A percentile compares a stretch with the other conserved stretches of the same genome.
Evolutionary conservation across 2,329 filamentous ascomycete species (phyloP).

Genomic region (Didymella arachidicola): DNA sequence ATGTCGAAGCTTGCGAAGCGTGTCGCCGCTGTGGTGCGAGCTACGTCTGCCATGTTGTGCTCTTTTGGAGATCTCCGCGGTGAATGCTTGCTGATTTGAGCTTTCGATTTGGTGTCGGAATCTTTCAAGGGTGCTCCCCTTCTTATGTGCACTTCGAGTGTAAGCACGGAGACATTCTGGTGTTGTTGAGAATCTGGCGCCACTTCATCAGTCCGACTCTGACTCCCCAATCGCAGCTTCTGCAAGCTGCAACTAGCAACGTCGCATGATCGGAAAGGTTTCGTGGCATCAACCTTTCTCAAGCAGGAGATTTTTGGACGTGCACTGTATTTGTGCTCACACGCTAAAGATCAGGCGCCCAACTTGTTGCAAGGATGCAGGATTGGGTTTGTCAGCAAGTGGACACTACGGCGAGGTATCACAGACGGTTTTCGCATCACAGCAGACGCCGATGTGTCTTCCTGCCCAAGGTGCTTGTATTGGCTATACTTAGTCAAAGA

Average conservation of each 20-base stretch:
- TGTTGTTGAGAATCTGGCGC: not conserved
- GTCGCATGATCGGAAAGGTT: not conserved
- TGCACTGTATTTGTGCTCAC: constrained; percentile 1
- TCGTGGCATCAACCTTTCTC: not conserved
- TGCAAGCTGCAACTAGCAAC: not conserved
- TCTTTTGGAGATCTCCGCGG: not conserved
- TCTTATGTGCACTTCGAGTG: not conserved
- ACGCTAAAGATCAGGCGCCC: constrained; percentile 3
- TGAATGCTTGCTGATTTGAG: not conserved
- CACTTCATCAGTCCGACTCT: not conserved
- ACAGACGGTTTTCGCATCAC: not conserved
- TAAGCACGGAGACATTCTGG: not conserved
- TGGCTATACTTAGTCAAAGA: too few species aligned
- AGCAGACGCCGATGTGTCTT: not conserved
- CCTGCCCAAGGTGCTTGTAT: too few species aligned
- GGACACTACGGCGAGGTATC: not conserved
- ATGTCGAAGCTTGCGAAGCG: constrained; percentile 44
- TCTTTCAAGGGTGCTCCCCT: not conserved
- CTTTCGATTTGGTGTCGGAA: not conserved
- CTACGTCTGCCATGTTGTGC: not conserved
- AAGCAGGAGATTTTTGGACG: constrained; percentile 10
- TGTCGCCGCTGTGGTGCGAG: constrained; percentile 17
- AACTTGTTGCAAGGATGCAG: not conserved
- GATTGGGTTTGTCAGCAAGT: constrained; percentile 9
- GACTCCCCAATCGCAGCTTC: not conserved